Conservation (phyloP, 1,139 yeast genomes). For the Candida albicans region DNA sequence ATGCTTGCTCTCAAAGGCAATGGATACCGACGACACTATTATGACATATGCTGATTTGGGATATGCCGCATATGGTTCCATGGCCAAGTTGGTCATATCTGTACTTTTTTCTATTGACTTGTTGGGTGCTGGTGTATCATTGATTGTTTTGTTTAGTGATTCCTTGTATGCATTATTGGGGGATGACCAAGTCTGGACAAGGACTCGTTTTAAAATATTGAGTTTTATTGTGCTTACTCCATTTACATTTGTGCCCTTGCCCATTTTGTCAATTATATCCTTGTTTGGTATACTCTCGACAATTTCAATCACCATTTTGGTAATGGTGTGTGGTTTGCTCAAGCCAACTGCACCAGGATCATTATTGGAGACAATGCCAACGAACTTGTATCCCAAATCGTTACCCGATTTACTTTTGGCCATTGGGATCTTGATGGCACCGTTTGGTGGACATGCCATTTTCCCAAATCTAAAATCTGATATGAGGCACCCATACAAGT, state of each 20-base stretch:
- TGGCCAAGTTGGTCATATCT: constrained; percentile 43
- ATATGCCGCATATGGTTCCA: constrained; percentile 63
- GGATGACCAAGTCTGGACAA: constrained; percentile 40
- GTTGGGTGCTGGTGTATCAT: constrained; percentile 57
- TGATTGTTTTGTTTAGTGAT: constrained; percentile 56
- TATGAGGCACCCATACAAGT: constrained; percentile 55
- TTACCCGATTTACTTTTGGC: constrained; percentile 45
- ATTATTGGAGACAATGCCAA: constrained; percentile 41
- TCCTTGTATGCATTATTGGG: constrained; percentile 47
- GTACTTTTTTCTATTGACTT: constrained; percentile 47
- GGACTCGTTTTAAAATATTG: constrained; percentile 35
- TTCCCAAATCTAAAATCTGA: constrained; percentile 60
- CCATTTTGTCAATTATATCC: constrained; percentile 44
- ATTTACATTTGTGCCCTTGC: constrained; percentile 46
- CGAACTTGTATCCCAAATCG: constrained; percentile 48
- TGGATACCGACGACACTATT: constrained; percentile 74
- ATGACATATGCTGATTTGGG: constrained; percentile 90
- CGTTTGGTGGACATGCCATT: constrained; percentile 64
- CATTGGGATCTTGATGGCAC: constrained; percentile 59
- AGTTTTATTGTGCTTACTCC: constrained; percentile 48
- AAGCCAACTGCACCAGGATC: constrained; percentile 46
- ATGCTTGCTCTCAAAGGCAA: constrained; percentile 37
- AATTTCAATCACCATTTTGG: constrained; percentile 42
- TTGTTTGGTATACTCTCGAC: constrained; percentile 48
- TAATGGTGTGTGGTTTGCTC: constrained; percentile 39